Conservation (phyloP, 257 asterid species). For the Lantana camara region DNA sequence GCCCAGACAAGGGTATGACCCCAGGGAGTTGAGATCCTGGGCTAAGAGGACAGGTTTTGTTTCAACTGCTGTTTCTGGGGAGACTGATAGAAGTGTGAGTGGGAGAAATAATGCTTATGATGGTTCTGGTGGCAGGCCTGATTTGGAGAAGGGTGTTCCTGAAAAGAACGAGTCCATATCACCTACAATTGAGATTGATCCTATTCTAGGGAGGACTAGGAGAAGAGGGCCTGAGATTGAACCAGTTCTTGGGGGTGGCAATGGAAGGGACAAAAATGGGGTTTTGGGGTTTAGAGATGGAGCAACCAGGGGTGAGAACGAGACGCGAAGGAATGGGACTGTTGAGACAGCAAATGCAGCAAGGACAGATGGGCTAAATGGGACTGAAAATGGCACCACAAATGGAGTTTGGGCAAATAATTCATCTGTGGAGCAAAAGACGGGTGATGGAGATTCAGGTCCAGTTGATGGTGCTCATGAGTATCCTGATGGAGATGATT, state of each 20-base stretch:
- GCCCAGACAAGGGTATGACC: slow-evolving; percentile 69
- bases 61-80: slow-evolving; percentile 73
- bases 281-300: slow-evolving; percentile 38
- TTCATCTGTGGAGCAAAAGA: slow-evolving; percentile 48
- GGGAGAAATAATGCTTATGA: slow-evolving; percentile 26
- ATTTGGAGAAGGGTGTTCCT: slow-evolving; percentile 64
- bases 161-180: slow-evolving; percentile 63
- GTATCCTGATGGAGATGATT: slow-evolving; percentile 55
- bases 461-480: slow-evolving; percentile 37
- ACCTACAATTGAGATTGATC: slow-evolving; percentile 87
- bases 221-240: slow-evolving; percentile 66
- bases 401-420: slow-evolving; percentile 36
- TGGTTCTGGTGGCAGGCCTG: slow-evolving; percentile 39
- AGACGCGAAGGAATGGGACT: slow-evolving; percentile 40
- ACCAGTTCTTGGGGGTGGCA: slow-evolving; percentile 40
- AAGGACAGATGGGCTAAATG: slow-evolving; percentile 42
- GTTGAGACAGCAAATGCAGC: slow-evolving; percentile 35
- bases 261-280: slow-evolving; percentile 42
- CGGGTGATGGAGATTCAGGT: slow-evolving; percentile 46
- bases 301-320: slow-evolving; percentile 42
- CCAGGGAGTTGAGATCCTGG: slow-evolving; percentile 94
- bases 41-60: slow-evolving; percentile 96
- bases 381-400: slow-evolving; percentile 30
- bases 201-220: slow-evolving; percentile 79
- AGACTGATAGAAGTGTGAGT: slow-evolving; percentile 57